Base-by-base conservation (phyloP, 2,329 filamentous ascomycete genomes). In the Apiospora pterosperma region DNA sequence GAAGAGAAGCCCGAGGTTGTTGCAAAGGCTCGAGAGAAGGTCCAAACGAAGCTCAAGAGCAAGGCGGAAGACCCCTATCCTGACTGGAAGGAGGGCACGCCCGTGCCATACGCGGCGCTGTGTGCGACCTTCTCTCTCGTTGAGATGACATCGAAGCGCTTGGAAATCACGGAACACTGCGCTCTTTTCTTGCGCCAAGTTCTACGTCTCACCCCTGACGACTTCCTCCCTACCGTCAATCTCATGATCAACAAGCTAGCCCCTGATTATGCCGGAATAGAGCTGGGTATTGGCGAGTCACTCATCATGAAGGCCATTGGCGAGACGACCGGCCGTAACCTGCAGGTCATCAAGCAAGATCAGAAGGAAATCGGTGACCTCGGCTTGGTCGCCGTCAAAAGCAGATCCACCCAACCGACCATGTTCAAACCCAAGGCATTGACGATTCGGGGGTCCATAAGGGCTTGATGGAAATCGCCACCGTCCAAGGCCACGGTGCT, bases 301-400 rank as follows among this genome's bases (percentile, higher is more conserved):
- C 80, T 99, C 34, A 97, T 99, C 72, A 98, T 98, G 94, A 99
- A 98, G 77, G 92, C 96, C 5, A 97, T 99, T 73, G 95, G 95
- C 12, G 95, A 98, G 80, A 91, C 90, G 36, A 99, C 96, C 0
- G 96, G 96, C 11, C 89, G 96, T 66, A 97, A 89, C 72, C 79
- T 97, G 59, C 85, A 90, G 41, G 89, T 97, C 62, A 97, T 99
- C 82, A 98, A 97, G 80, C 88, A 91, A 60, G 94, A 98, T 71
- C 96, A 99, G 75, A 93, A 96, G 73, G 93, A 97, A 72, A 97
- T 98, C 77, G 96, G 96, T 63, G 96, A 99, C 76, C 84, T 99
- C 12, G 96, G 96, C 12, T 82, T 98, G 38, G 95, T 99, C 1
- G 96, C 96, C 52, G 92, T 97, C 60, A 97, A 98, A 82, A 97